Evolutionary conservation across 495 filamentous ascomycete species (phyloP), one percentile per base, ranked within the genome.

Genomic region (Neurospora cerealis): DNA sequence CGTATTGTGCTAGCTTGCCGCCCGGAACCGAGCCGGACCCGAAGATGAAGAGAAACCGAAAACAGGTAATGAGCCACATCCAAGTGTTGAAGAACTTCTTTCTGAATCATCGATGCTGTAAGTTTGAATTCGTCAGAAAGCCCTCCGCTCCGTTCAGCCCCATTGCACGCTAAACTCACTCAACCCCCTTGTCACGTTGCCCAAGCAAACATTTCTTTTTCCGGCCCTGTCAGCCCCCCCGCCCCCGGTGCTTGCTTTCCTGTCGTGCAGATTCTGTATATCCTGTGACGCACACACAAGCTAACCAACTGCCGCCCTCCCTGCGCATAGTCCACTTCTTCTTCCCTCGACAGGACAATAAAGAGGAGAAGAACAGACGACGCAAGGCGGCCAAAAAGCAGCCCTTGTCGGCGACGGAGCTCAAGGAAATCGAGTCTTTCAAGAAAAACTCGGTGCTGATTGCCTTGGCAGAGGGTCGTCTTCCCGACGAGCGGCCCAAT

Each of bases 51-150:
- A 88, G 94, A 73, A 85, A 80, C 46, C 86, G 96, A 71, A 99
- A 99, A 81, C 93, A 97, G 80, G 93, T 99, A 10, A 98, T 95
- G 0, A 98, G 95, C 77, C 96, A 99, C 81, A 92, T 98, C 73
- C 96, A 99, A 84, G 95, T 98, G n/a, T 83, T 99, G 62, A 97
- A 96, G 83, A 89, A 89, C 15, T 92, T 94, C 77, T 85, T 73
- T 83, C 85, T 88, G 73, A 81, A 84, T 76, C 69, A 78, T 44
- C 48, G 72, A 69, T 80, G 78, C 48, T 79, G 77, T 81, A 76
- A 80, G 78, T 82, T 17, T 34, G 41, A 69, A 34, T 34, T 34
- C 42, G 19, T 66, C 28, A 34, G 24, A 60, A 60, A 34, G 32
- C 28, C 21, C 4, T 40, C 13, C 17, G 19, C 48, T 32, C 46